These are phyloP conservation scores for Trichosporon ovoides DNA, from an alignment of 1,284 basidiomycete species.

Conservation along the genomic window DNA sequence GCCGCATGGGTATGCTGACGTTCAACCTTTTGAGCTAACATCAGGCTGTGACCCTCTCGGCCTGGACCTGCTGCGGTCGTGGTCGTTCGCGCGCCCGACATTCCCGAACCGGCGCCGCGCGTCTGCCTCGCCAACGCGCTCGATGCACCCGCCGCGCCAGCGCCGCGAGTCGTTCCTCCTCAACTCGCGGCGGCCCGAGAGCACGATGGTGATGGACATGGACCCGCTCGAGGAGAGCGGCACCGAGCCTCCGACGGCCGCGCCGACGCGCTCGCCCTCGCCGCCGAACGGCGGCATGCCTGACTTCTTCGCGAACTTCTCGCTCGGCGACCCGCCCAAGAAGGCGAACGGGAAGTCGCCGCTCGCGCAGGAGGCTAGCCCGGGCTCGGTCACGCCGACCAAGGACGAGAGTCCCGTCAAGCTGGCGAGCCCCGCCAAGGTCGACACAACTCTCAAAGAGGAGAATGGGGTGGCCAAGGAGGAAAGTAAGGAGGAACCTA, in stretches of 20 bases:
- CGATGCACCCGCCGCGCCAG: constrained; percentile 9
- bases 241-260: constrained; percentile 56
- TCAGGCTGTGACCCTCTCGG: constrained; percentile 87
- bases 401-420: not conserved
- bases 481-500: not conserved
- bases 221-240: constrained; percentile 56
- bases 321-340: not conserved
- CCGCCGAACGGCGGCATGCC: not conserved
- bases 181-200: constrained; percentile 57
- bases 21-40: not conserved
- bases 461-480: not conserved
- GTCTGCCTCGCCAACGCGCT: constrained; percentile 14
- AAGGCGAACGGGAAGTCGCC: constrained; percentile 6
- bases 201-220: constrained; percentile 74
- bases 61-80: constrained; percentile 75
- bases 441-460: not conserved
- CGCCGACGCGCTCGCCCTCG: constrained; percentile 51
- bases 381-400: not conserved
- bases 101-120: constrained; percentile 28
- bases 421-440: not conserved
- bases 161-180: constrained; percentile 54
- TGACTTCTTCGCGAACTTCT: constrained; percentile 7
- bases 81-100: constrained; percentile 78
- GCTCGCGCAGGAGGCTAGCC: constrained; percentile 3
- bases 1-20: constrained; percentile 72